A percentile compares a stretch with the other conserved stretches of the same genome.
phyloP scores from a whole-genome alignment of 2,329 filamentous ascomycete species.

The Claviceps humidiphila region DNA sequence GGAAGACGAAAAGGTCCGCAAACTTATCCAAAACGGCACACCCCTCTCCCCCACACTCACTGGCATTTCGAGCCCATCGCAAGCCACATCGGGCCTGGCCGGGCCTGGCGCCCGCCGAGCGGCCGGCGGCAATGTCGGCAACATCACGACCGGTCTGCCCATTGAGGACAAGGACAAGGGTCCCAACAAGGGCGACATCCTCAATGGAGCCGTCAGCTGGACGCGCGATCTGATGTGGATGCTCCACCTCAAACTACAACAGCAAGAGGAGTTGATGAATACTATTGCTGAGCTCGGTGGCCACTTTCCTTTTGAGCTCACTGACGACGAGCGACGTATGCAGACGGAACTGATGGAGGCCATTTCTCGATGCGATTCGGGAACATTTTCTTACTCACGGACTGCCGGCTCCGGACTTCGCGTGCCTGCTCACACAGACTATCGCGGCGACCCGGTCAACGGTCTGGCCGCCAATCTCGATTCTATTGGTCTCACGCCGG shows the following conservation, averaged over 20 bases:
- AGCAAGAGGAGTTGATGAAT: constrained; percentile 77
- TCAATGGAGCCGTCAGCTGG: constrained; percentile 95
- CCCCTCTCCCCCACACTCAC: constrained; percentile 73
- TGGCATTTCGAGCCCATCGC: constrained; percentile 53
- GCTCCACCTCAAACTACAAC: constrained; percentile 75
- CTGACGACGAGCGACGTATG: constrained; percentile 92
- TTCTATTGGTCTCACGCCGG: constrained; percentile 24
- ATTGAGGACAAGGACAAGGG: constrained; percentile 97
- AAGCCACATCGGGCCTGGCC: constrained; percentile 76
- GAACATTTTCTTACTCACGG: constrained; percentile 73
- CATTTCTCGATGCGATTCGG: constrained; percentile 63
- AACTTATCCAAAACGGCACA: constrained; percentile 85
- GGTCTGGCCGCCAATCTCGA: constrained; percentile 25
- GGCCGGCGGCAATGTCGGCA: constrained; percentile 53
- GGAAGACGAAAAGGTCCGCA: constrained; percentile 93
- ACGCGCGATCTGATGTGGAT: constrained; percentile 97
- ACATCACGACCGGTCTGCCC: constrained; percentile 83
- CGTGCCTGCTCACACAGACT: constrained; percentile 86
- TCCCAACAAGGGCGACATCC: constrained; percentile 95
- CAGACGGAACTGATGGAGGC: constrained; percentile 82
- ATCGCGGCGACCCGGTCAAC: constrained; percentile 65
- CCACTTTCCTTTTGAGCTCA: constrained; percentile 65
- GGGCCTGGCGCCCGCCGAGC: constrained; percentile 74
- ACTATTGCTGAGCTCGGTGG: constrained; percentile 60
- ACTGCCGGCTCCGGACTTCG: constrained; percentile 72